Evolutionary conservation across 2,329 filamentous ascomycete genomes (phyloP).

Genomic region (Colletotrichum neosansevieriae): DNA sequence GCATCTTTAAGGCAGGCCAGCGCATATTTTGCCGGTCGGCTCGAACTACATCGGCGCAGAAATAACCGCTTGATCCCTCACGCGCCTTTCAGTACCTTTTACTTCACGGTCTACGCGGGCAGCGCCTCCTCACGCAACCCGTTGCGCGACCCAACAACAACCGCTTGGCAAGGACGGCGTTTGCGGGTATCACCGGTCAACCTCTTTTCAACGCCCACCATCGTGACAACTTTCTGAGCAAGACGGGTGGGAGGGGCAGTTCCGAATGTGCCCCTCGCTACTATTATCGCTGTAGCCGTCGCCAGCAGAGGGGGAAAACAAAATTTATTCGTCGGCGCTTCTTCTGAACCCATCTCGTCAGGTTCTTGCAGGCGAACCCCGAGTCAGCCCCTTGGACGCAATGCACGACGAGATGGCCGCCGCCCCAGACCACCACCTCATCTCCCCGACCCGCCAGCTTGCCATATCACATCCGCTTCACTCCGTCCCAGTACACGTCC

Average conservation of each 20-base stretch:
- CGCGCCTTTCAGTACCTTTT: neutral
- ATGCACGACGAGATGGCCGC: constrained; percentile 41
- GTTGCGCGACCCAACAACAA: neutral
- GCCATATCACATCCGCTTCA: constrained; percentile 40
- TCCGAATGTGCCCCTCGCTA: constrained; percentile 6
- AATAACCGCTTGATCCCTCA: neutral
- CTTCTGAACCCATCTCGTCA: constrained; percentile 18
- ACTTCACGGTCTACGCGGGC: neutral
- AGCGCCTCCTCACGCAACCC: neutral
- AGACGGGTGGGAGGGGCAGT: too few relatives aligned
- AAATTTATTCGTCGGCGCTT: neutral
- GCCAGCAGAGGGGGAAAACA: neutral
- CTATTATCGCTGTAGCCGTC: constrained; percentile 1
- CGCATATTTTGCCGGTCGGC: neutral
- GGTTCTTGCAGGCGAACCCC: constrained; percentile 25
- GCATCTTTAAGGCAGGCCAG: neutral
- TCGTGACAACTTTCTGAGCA: neutral
- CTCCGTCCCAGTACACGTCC: constrained; percentile 7
- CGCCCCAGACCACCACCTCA: constrained; percentile 48
- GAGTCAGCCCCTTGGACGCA: constrained; percentile 32
- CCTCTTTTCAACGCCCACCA: neutral
- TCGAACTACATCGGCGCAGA: neutral
- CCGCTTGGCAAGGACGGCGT: neutral
- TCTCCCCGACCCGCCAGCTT: constrained; percentile 50
- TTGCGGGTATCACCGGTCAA: neutral